Conservation (phyloP, 495 filamentous ascomycete species). For the Talaromyces stipitatus region DNA sequence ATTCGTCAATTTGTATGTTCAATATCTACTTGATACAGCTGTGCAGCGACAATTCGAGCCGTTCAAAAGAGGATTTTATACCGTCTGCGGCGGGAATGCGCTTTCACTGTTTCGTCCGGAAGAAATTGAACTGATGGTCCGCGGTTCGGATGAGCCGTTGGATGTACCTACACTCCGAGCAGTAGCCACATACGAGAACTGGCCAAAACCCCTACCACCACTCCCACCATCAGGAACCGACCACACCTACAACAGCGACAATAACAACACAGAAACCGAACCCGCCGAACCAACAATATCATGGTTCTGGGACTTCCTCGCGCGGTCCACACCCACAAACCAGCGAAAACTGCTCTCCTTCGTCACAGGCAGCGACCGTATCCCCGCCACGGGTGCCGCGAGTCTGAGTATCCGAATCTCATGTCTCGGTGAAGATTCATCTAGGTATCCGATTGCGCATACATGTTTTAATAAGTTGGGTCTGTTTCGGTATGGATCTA, state of each 20-base stretch:
- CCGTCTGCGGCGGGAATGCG: conserved; percentile 85
- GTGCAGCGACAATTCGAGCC: conserved; percentile 85
- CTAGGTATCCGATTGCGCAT: conserved; percentile 75
- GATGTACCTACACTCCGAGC: conserved; percentile 70
- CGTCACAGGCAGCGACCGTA: conserved; percentile 88
- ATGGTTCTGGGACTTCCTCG: conserved; percentile 91
- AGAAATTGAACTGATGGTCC: conserved; percentile 84
- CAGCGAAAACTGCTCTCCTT: conserved; percentile 80
- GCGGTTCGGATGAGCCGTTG: conserved; percentile 79
- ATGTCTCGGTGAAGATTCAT: conserved; percentile 66
- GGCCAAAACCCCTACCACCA: conserved; percentile 32
- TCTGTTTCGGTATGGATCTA: conserved; percentile 62
- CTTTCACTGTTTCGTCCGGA: conserved; percentile 87
- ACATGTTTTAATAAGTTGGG: conserved; percentile 88
- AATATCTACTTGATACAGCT: conserved; percentile 70
- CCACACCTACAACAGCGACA: background rate
- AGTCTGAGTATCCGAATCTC: conserved; percentile 67
- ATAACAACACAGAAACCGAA: background rate
- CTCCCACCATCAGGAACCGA: background rate
- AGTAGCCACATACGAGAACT: conserved; percentile 78
- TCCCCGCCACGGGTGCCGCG: conserved; percentile 85
- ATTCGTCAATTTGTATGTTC: conserved; percentile 83
- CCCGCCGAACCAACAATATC: conserved; percentile 50
- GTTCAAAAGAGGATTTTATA: conserved; percentile 93
- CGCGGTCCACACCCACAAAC: conserved; percentile 50